phyloP scores from a whole-genome alignment of 2,329 filamentous ascomycete species.

The Helotiales sp. region DNA sequence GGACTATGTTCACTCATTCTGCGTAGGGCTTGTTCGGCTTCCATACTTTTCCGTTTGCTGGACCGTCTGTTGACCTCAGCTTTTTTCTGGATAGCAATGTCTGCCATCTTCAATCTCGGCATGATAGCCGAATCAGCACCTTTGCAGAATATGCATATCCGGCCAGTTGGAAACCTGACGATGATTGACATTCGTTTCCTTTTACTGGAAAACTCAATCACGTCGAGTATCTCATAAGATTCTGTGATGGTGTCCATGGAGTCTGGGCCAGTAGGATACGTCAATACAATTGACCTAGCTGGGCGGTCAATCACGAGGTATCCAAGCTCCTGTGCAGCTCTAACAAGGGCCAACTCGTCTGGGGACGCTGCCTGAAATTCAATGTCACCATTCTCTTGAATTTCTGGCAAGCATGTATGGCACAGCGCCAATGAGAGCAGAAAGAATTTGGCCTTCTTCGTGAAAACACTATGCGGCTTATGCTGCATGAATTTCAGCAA shows the following conservation, averaged over 20 bases:
- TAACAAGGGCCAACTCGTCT: conserved; percentile 83
- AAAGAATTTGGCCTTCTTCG: conserved; percentile 77
- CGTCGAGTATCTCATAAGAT: conserved; percentile 76
- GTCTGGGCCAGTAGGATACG: conserved; percentile 28
- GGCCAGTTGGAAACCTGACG: conserved; percentile 78
- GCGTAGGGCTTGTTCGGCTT: conserved; percentile 56
- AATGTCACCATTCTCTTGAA: conserved; percentile 65
- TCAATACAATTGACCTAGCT: conserved; percentile 63
- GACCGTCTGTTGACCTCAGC: conserved; percentile 52
- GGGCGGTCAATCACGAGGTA: conserved; percentile 76
- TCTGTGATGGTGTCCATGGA: conserved; percentile 41
- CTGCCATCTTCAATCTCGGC: conserved; percentile 71
- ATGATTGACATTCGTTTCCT: conserved; percentile 90
- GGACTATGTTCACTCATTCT: conserved; percentile 50
- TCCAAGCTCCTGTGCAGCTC: conserved; percentile 82
- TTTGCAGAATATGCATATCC: conserved; percentile 84
- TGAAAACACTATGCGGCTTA: conserved; percentile 74
- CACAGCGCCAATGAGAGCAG: conserved; percentile 83
- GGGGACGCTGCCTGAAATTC: conserved; percentile 87
- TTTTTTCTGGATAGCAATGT: conserved; percentile 76
- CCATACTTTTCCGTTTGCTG: conserved; percentile 60
- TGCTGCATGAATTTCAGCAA: conserved; percentile 75
- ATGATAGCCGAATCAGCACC: conserved; percentile 85
- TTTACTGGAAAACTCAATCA: conserved; percentile 88
- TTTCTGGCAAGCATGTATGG: conserved; percentile 86